phyloP scores from a whole-genome alignment of 371 early-diverging fungal genomes.

The Mortierella polycephala region DNA sequence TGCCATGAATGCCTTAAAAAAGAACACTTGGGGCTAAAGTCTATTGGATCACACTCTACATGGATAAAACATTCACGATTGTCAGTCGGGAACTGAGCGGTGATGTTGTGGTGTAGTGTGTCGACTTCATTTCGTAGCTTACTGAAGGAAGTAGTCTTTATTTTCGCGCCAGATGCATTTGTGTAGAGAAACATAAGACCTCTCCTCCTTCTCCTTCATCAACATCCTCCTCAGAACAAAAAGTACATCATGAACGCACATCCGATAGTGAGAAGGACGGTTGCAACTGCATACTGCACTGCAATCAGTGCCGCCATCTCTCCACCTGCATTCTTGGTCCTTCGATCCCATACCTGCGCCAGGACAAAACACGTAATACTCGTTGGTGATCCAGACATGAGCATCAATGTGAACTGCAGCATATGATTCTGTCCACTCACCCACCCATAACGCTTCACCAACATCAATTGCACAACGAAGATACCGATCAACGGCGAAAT shows the following conservation, averaged over 20 bases:
- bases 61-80: no score
- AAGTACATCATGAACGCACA: conserved; percentile 50
- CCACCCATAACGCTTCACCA: conserved; percentile 26
- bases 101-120: no score
- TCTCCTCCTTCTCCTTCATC: not conserved
- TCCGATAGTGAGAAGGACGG: conserved; percentile 35
- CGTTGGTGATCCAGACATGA: conserved; percentile 55
- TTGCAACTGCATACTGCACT: conserved; percentile 49
- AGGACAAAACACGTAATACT: conserved; percentile 54
- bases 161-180: no score
- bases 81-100: no score
- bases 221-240: conserved; percentile 30
- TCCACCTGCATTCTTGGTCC: conserved; percentile 45
- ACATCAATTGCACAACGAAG: conserved; percentile 39
- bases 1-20: no score
- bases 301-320: conserved; percentile 55
- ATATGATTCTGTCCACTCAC: conserved; percentile 58
- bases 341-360: conserved; percentile 55
- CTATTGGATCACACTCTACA: no score
- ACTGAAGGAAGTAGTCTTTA: no score
- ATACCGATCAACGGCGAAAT: conserved; percentile 60
- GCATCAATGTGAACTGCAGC: conserved; percentile 65
- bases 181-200: no score
- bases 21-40: no score
- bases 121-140: no score